These are phyloP conservation scores for Sindora glabra DNA, from an alignment of 306 rosid species.

Conservation along the genomic window DNA sequence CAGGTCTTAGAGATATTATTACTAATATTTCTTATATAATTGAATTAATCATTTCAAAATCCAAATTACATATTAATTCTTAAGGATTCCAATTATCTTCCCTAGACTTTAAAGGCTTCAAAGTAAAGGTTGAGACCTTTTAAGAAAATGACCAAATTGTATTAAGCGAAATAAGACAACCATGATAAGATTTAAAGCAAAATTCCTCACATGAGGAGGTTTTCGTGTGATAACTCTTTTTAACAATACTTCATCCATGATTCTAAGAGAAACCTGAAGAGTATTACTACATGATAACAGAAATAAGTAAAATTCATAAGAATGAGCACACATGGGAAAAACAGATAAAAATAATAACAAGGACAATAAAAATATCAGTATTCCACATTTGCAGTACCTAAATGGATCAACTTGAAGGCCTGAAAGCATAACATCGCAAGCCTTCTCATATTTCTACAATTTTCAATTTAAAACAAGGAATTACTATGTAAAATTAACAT, in stretches of 20 bases:
- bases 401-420: conserved; percentile 87
- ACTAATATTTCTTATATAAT: too few species aligned
- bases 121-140: too few species aligned
- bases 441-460: conserved; percentile 79
- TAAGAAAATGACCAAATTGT: too few species aligned
- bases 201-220: too few species aligned
- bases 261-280: conserved; percentile 61
- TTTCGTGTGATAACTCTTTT: too few species aligned
- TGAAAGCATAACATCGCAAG: conserved; percentile 76
- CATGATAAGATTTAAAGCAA: too few species aligned
- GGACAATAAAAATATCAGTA: not conserved
- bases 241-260: conserved; percentile 49
- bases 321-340: not conserved
- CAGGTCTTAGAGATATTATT: too few species aligned
- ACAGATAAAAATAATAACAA: not conserved
- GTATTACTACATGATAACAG: conserved; percentile 50
- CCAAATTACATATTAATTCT: too few species aligned
- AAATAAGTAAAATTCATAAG: conserved; percentile 21
- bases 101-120: too few species aligned
- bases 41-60: too few species aligned
- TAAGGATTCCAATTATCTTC: too few species aligned
- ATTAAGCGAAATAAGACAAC: too few species aligned
- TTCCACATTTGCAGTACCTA: conserved; percentile 44
- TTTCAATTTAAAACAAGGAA: conserved; percentile 31
- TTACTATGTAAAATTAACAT: not conserved